Evolutionary conservation across 306 rosid species (phyloP).

Genomic region (Cucurbita moschata): DNA sequence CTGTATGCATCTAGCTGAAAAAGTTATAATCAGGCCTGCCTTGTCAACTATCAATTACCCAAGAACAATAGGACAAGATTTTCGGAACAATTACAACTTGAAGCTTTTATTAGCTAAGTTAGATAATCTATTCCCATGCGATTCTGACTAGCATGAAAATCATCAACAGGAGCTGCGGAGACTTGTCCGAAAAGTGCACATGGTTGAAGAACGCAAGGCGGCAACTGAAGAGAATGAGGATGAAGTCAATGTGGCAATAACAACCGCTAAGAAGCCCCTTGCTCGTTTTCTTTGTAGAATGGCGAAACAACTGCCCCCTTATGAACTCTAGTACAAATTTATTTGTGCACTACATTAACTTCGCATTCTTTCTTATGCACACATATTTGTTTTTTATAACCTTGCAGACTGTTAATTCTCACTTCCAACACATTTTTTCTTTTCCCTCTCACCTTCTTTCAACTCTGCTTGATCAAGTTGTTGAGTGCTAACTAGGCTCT

Average conservation of each 20-base stretch:
- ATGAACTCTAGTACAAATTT: slow-evolving; percentile 3
- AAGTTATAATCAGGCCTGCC: neutral
- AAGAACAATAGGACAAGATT: neutral
- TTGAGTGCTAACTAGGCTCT: neutral
- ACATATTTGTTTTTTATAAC: neutral
- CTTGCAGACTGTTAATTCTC: neutral
- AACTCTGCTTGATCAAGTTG: neutral
- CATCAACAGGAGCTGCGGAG: slow-evolving; percentile 64
- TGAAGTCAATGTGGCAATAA: slow-evolving; percentile 20
- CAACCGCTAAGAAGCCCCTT: slow-evolving; percentile 46
- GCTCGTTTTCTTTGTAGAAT: slow-evolving; percentile 49
- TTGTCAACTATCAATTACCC: neutral
- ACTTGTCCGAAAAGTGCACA: slow-evolving; percentile 53
- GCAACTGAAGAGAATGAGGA: slow-evolving; percentile 30
- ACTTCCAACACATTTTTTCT: neutral
- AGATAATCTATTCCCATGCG: neutral
- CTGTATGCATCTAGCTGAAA: neutral
- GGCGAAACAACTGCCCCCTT: slow-evolving; percentile 35
- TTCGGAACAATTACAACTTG: neutral
- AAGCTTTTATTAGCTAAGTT: neutral
- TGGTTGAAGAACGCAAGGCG: slow-evolving; percentile 24
- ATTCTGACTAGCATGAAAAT: neutral
- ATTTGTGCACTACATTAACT: slow-evolving; percentile 1
- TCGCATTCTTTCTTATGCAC: neutral
- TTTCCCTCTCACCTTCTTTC: neutral